phyloP scores from a whole-genome alignment of 139 green algal species.

The Chlamydomonas schloesseri region DNA sequence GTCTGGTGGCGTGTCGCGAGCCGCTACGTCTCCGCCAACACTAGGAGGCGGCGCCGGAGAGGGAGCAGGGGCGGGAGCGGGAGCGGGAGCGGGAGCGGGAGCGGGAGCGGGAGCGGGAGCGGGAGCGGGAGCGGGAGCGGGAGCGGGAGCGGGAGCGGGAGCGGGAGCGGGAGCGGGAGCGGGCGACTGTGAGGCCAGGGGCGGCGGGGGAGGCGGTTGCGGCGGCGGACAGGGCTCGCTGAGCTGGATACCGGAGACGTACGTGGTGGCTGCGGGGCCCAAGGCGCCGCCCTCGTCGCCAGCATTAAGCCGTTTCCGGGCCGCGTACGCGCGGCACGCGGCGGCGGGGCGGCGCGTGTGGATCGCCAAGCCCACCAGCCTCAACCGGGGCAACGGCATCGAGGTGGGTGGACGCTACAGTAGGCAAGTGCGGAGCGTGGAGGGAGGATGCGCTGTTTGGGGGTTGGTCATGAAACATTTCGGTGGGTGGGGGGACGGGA shows the following conservation, averaged over 20 bases:
- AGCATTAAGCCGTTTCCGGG: constrained; percentile 1
- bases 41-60: not conserved
- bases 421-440: no score
- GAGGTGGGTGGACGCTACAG: constrained; percentile 47
- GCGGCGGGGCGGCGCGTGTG: constrained; percentile 45
- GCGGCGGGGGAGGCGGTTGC: no score
- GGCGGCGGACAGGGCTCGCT: not conserved
- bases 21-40: no score
- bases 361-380: constrained; percentile 68
- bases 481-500: no score
- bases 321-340: constrained; percentile 9
- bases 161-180: not conserved
- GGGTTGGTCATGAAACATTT: no score
- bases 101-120: not conserved
- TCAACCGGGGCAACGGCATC: constrained; percentile 70
- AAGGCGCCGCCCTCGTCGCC: not conserved
- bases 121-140: no score
- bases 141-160: not conserved
- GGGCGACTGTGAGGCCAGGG: not conserved
- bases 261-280: constrained; percentile 48
- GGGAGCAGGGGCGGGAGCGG: not conserved
- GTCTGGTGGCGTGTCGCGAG: no score
- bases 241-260: constrained; percentile 63
- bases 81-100: not conserved
- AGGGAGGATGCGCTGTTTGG: no score